A percentile compares a stretch with the other conserved stretches of the same genome.
Evolutionary conservation across 768 basidiomycete genomes (phyloP).

Genomic region (Flagelloscypha sp.): DNA sequence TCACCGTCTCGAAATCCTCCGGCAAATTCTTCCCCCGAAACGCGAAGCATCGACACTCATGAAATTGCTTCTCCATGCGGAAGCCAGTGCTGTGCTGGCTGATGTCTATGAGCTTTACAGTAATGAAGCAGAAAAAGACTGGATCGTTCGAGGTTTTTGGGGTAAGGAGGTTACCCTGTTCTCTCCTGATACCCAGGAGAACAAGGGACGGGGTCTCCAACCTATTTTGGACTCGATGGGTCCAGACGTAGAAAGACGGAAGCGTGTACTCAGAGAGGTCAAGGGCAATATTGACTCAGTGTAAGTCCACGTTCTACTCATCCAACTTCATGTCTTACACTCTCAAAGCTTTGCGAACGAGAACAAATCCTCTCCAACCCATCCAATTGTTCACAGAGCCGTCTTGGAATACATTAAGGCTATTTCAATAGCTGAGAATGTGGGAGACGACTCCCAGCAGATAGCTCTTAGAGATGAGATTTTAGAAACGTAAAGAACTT

Average conservation of each 20-base stretch:
- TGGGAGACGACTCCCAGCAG: no score
- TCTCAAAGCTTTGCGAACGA: slow-evolving; percentile 77
- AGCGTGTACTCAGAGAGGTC: slow-evolving; percentile 56
- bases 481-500: slow-evolving; percentile 57
- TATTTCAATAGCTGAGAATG: no score
- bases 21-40: no score
- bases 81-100: slow-evolving; percentile 76
- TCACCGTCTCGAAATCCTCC: slow-evolving; percentile 67
- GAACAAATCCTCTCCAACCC: slow-evolving; percentile 81
- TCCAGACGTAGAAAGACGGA: slow-evolving; percentile 53
- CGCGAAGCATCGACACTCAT: slow-evolving; percentile 68
- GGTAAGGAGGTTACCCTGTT: slow-evolving; percentile 83
- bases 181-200: slow-evolving; percentile 40
- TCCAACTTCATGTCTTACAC: slow-evolving; percentile 3
- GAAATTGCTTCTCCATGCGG: slow-evolving; percentile 73
- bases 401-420: slow-evolving; percentile 79
- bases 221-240: slow-evolving; percentile 65
- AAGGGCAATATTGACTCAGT: slow-evolving; percentile 70
- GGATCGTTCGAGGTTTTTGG: slow-evolving; percentile 82
- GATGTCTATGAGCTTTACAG: slow-evolving; percentile 86
- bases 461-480: slow-evolving; percentile 70
- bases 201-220: slow-evolving; percentile 58
- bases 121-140: slow-evolving; percentile 74
- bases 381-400: slow-evolving; percentile 81
- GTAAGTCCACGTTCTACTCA: slow-evolving; percentile 33